Evolutionary conservation across 352 stramenopile genomes (phyloP), one percentile per base, ranked within the genome.

Genomic region (Aphanomyces invadans): DNA sequence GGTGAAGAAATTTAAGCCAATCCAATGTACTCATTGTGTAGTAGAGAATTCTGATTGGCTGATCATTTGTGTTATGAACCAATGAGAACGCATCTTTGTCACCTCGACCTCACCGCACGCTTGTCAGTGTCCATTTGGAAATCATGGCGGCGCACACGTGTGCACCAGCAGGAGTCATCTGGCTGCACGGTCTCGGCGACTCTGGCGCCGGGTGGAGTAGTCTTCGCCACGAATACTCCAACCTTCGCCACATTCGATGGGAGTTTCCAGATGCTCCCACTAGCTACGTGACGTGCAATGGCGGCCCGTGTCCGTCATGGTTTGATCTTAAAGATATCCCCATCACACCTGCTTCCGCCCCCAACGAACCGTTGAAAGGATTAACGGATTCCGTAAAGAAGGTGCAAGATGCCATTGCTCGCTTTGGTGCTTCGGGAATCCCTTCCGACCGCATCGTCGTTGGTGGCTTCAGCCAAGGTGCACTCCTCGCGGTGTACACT

Each of bases 401-500:
- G 29, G 46, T 57, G 10, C 42, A 57, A 2, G 31, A 45, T 11
- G 28, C 48, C 15, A 72, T 73, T 9, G 62, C 74, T 23, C 53
- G 85, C 46, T 64, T 80, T 42, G 68, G 74, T 33, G 72, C 76
- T 3, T 51, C 76, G 31, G 81, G 78, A 2, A 85, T 92, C 65
- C 72, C 82, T 12, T 38, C 65, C n/a, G 68, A 75, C 15, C 72
- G 74, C 52, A 88, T 95, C 69, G 77, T 92, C 17, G 70, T 95
- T 1, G 83, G 81, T 25, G 86, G 86, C 29, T 95, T 95, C 65
- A 83, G 71, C 38, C 86, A 95, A 73, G 86, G 78, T 32, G 79
- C 77, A 2, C 82, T 71, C 64, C 69, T 77, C 62, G 78, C 72
- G 48, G 77, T 80, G 39, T 73, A 85, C 52, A 17, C 60, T 21